Percentiles rank a stretch among this genome's conserved stretches.
Conservation (phyloP, 352 stramenopile genomes). For the Phytophthora tentaculata region DNA sequence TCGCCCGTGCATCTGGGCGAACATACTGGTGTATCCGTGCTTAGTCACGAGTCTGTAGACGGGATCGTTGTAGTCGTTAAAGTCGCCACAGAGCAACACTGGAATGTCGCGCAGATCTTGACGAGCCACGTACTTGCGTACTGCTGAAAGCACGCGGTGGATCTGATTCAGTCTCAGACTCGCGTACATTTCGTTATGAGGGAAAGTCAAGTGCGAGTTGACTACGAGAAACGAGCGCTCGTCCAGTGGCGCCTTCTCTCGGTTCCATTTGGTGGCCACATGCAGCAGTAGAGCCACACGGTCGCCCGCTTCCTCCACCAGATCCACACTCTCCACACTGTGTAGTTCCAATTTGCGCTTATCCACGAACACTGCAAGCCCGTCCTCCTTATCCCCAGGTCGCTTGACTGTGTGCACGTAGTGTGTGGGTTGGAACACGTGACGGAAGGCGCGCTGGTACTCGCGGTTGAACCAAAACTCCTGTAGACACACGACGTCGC, state of each 20-base stretch:
- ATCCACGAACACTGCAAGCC: conserved; percentile 79
- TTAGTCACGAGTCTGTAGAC: conserved; percentile 80
- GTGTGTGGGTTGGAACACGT: conserved; percentile 66
- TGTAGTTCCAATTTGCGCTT: conserved; percentile 82
- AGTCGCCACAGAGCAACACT: conserved; percentile 86
- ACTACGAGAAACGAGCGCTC: conserved; percentile 83
- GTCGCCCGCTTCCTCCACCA: conserved; percentile 77
- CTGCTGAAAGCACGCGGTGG: conserved; percentile 71
- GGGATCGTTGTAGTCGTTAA: conserved; percentile 88
- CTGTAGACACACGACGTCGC: conserved; percentile 84
- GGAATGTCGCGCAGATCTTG: conserved; percentile 74
- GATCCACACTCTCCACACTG: conserved; percentile 77
- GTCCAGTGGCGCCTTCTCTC: conserved; percentile 43
- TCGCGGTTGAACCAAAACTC: conserved; percentile 87
- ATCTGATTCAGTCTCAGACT: conserved; percentile 84
- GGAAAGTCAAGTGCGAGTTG: conserved; percentile 89
- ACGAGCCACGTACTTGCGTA: conserved; percentile 69
- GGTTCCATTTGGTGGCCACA: conserved; percentile 84
- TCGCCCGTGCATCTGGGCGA: conserved; percentile 72
- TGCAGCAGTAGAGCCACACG: conserved; percentile 87
- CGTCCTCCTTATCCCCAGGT: conserved; percentile 81
- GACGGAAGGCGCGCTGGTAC: conserved; percentile 76
- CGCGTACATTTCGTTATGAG: conserved; percentile 81
- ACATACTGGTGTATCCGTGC: conserved; percentile 79
- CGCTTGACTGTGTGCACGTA: conserved; percentile 80